These are phyloP conservation scores for Fusarium equiseti DNA, from an alignment of 2,329 filamentous ascomycete species.

Conservation along the genomic window DNA sequence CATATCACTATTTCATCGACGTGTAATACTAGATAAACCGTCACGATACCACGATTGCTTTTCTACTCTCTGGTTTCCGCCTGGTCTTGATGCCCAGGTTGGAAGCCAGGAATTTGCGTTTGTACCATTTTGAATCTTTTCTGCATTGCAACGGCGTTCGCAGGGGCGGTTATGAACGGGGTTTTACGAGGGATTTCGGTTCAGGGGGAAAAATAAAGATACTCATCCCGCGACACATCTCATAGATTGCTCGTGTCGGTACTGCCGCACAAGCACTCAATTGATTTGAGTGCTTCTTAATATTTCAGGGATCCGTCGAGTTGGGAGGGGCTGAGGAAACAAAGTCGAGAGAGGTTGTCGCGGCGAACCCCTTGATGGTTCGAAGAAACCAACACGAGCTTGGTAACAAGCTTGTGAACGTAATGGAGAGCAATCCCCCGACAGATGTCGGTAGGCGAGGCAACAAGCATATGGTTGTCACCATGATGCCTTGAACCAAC, in stretches of 20 bases:
- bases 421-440: slow-evolving; percentile 17
- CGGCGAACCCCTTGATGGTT: slow-evolving; percentile 14
- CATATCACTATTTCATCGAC: slow-evolving; percentile 37
- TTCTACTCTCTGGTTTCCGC: slow-evolving; percentile 30
- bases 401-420: slow-evolving; percentile 4
- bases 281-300: slow-evolving; percentile 49
- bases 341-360: slow-evolving; percentile 23
- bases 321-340: slow-evolving; percentile 34
- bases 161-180: slow-evolving; percentile 50
- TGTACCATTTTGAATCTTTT: slow-evolving; percentile 56
- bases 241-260: slow-evolving; percentile 56
- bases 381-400: slow-evolving; percentile 19
- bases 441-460: slow-evolving; percentile 3
- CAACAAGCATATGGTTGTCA: background rate
- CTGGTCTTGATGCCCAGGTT: slow-evolving; percentile 44
- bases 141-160: slow-evolving; percentile 72
- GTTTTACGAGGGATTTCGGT: slow-evolving; percentile 50
- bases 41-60: slow-evolving; percentile 63
- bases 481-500: slow-evolving; percentile 9
- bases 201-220: slow-evolving; percentile 53
- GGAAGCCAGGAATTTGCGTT: slow-evolving; percentile 38
- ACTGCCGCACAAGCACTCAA: slow-evolving; percentile 43
- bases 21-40: slow-evolving; percentile 59
- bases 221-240: slow-evolving; percentile 53
- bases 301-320: slow-evolving; percentile 47